Percentiles rank a stretch among this genome's conserved stretches.
phyloP scores from a whole-genome alignment of 805 yeast genomes.

The Hanseniaspora occidentalis region DNA sequence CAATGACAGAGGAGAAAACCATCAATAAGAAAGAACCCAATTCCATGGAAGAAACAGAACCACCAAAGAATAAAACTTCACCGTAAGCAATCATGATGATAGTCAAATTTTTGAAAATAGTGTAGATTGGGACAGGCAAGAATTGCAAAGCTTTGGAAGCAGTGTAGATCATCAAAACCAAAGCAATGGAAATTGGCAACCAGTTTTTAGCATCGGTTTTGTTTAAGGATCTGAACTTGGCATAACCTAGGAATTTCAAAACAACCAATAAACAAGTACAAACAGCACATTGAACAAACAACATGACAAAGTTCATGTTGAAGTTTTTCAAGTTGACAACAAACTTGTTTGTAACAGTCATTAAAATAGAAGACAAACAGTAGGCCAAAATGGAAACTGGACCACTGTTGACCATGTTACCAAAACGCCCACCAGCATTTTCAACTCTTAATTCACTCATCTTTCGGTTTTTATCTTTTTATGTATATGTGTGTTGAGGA shows the following conservation, averaged over 20 bases:
- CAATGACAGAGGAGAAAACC: slow-evolving; percentile 93
- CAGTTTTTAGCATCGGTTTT: slow-evolving; percentile 85
- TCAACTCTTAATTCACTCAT: slow-evolving; percentile 2
- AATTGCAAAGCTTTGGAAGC: slow-evolving; percentile 88
- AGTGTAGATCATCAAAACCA: slow-evolving; percentile 92
- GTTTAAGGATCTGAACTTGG: slow-evolving; percentile 80
- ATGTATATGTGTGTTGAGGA: too few species aligned
- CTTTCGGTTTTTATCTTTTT: too few species aligned
- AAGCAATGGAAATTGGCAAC: slow-evolving; percentile 83
- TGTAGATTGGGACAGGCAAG: slow-evolving; percentile 89
- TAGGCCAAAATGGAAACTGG: slow-evolving; percentile 65
- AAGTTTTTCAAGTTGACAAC: slow-evolving; percentile 64
- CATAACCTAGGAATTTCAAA: slow-evolving; percentile 63
- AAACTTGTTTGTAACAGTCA: slow-evolving; percentile 96
- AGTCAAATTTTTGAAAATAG: slow-evolving; percentile 95
- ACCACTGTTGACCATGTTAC: slow-evolving; percentile 32
- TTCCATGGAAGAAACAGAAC: slow-evolving; percentile 80
- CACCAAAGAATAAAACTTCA: slow-evolving; percentile 96
- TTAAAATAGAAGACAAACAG: slow-evolving; percentile 87
- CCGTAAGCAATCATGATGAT: slow-evolving; percentile 96
- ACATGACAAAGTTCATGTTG: slow-evolving; percentile 75
- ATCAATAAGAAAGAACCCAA: slow-evolving; percentile 78
- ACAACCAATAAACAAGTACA: slow-evolving; percentile 63
- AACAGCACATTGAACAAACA: slow-evolving; percentile 80
- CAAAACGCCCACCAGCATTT: slow-evolving; percentile 12